A percentile compares a stretch with the other conserved stretches of the same genome.
phyloP scores from a whole-genome alignment of 805 yeast species.

The Debaryomyces tyrocola region DNA sequence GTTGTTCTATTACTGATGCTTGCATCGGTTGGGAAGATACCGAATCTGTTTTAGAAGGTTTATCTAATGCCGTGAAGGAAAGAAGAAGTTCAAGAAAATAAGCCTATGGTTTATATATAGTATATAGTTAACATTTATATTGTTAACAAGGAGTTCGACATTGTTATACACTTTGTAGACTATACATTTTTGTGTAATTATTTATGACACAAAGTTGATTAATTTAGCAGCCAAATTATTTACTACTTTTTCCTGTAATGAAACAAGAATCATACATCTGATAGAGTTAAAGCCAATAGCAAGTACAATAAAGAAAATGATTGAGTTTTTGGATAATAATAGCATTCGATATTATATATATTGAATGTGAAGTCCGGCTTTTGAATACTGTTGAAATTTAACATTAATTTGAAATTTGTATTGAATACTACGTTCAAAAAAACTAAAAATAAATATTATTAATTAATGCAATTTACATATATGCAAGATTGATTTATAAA shows the following conservation, averaged over 20 bases:
- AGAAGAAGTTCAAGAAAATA: slow-evolving; percentile 52
- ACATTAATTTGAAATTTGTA: not conserved
- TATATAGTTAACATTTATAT: no score
- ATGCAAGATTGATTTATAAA: not conserved
- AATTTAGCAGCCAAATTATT: not conserved
- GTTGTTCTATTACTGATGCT: slow-evolving; percentile 96
- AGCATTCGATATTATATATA: no score
- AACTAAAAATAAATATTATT: not conserved
- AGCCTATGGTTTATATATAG: not conserved
- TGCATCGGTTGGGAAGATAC: slow-evolving; percentile 92
- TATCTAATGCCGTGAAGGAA: slow-evolving; percentile 76
- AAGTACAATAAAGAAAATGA: no score
- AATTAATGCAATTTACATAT: no score
- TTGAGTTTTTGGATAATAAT: no score
- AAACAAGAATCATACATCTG: no score
- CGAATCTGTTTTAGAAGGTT: slow-evolving; percentile 61
- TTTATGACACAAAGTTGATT: not conserved
- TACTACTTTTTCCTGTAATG: no score
- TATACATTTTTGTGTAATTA: not conserved
- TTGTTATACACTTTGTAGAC: not conserved
- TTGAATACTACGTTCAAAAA: not conserved
- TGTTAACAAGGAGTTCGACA: no score
- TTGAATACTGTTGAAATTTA: not conserved
- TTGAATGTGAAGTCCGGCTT: no score
- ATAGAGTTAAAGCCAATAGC: no score